Evolutionary conservation across 306 rosid genomes (phyloP).

Genomic region (Dryas drummondii): DNA sequence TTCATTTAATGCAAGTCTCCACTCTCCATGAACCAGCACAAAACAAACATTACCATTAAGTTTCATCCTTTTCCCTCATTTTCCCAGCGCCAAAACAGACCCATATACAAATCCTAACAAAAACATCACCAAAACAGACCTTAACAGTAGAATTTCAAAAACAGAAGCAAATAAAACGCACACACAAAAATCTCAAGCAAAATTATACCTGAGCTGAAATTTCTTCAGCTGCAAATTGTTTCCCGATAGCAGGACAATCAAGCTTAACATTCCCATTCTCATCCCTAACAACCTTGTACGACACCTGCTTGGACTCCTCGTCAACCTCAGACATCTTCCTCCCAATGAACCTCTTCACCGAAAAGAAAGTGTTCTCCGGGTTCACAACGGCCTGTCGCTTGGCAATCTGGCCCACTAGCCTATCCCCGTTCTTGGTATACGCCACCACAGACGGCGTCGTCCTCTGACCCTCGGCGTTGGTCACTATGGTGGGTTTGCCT

Average conservation of each 20-base stretch:
- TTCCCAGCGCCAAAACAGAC: not conserved
- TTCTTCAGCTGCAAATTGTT: constrained; percentile 82
- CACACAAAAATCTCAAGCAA: too few relatives aligned
- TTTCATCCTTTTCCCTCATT: not conserved
- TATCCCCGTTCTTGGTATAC: constrained; percentile 75
- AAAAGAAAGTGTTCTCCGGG: constrained; percentile 86
- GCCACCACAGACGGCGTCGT: constrained; percentile 97
- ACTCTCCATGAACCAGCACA: not conserved
- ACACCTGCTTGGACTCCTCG: constrained; percentile 87
- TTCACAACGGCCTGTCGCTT: constrained; percentile 90
- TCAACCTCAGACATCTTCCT: constrained; percentile 92
- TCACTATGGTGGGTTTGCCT: constrained; percentile 75
- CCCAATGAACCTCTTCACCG: constrained; percentile 87
- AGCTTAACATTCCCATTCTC: constrained; percentile 86
- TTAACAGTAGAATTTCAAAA: too few relatives aligned
- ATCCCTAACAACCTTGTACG: constrained; percentile 70
- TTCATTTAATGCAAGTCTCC: not conserved
- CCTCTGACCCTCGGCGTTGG: constrained; percentile 88
- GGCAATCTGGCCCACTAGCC: constrained; percentile 88
- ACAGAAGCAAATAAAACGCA: too few relatives aligned
- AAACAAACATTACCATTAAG: not conserved
- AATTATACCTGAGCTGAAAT: constrained; percentile 75
- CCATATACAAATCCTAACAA: not conserved
- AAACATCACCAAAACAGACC: not conserved
- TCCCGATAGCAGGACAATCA: constrained; percentile 81